A percentile compares a stretch with the other conserved stretches of the same genome.
phyloP scores from a whole-genome alignment of 2,329 filamentous ascomycete species.

The Annulohypoxylon truncatum region DNA sequence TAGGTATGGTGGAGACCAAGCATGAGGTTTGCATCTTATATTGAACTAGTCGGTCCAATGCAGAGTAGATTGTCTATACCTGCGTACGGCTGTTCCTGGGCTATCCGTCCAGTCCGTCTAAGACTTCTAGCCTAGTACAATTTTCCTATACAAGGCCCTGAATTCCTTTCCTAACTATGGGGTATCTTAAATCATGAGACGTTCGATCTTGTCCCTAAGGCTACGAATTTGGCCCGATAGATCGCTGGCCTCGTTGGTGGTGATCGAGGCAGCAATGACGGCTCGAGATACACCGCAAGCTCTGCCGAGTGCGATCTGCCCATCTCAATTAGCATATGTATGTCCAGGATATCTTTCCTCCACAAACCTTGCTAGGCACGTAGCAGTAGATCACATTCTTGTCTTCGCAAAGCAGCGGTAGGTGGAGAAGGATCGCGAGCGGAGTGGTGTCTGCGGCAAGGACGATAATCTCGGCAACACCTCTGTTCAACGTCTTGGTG shows the following conservation, averaged over 20 bases:
- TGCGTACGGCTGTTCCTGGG: neutral
- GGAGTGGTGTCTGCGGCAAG: conserved; percentile 90
- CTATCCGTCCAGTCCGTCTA: neutral
- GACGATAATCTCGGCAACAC: conserved; percentile 89
- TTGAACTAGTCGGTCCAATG: neutral
- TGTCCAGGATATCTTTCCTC: conserved; percentile 58
- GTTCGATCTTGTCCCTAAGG: conserved; percentile 95
- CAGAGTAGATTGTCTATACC: conserved; percentile 23
- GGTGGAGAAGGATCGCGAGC: conserved; percentile 87
- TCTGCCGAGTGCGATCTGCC: conserved; percentile 79
- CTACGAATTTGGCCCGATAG: conserved; percentile 87
- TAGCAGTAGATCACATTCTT: conserved; percentile 69
- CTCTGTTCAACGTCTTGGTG: conserved; percentile 91
- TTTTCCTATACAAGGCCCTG: conserved; percentile 14
- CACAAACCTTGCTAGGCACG: conserved; percentile 69
- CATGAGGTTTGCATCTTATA: neutral
- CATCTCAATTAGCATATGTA: conserved; percentile 11
- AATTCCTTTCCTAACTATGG: conserved; percentile 21
- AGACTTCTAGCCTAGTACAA: conserved; percentile 2
- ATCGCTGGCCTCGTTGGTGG: conserved; percentile 90
- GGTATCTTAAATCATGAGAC: conserved; percentile 83
- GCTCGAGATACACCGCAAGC: conserved; percentile 89
- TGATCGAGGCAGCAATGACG: conserved; percentile 87
- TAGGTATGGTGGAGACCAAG: neutral
- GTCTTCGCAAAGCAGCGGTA: conserved; percentile 89